A percentile compares a stretch with the other conserved stretches of the same genome.
These are phyloP conservation scores for Choiromyces venosus DNA, from an alignment of 495 filamentous ascomycete species.

Conservation along the genomic window DNA sequence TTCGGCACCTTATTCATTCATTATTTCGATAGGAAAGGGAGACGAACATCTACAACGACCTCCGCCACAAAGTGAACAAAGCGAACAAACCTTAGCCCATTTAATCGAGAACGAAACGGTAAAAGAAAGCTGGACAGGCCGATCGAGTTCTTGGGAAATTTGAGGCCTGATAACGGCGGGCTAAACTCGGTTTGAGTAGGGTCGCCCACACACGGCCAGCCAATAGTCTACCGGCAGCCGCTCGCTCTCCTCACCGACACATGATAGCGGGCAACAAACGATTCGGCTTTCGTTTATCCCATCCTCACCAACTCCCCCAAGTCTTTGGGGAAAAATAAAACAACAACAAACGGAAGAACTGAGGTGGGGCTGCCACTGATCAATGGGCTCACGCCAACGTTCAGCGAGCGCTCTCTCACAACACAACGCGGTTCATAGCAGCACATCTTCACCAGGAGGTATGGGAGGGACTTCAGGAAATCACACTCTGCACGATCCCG, in stretches of 20 bases:
- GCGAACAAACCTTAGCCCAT: background rate
- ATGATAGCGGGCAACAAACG: background rate
- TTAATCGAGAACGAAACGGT: background rate
- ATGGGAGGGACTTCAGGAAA: constrained; percentile 24
- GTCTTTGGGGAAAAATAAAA: background rate
- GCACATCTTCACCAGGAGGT: constrained; percentile 37
- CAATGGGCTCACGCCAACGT: constrained; percentile 41
- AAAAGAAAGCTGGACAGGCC: background rate
- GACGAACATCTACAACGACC: background rate
- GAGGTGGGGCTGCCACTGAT: background rate
- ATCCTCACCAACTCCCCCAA: background rate
- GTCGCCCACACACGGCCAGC: background rate
- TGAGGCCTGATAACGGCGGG: background rate
- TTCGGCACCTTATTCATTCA: background rate
- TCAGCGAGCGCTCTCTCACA: constrained; percentile 39
- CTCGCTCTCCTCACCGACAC: constrained; percentile 1
- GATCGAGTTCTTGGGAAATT: background rate
- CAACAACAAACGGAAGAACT: background rate
- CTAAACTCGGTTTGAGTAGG: background rate
- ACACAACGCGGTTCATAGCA: constrained; percentile 29
- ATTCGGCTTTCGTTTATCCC: background rate
- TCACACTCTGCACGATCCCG: constrained; percentile 35
- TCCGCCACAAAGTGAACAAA: background rate
- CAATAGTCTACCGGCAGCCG: background rate
- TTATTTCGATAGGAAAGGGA: background rate